Evolutionary conservation across 1,284 basidiomycete species (phyloP), one percentile per base, ranked within the genome.

Genomic region (Puccinia hordei): DNA sequence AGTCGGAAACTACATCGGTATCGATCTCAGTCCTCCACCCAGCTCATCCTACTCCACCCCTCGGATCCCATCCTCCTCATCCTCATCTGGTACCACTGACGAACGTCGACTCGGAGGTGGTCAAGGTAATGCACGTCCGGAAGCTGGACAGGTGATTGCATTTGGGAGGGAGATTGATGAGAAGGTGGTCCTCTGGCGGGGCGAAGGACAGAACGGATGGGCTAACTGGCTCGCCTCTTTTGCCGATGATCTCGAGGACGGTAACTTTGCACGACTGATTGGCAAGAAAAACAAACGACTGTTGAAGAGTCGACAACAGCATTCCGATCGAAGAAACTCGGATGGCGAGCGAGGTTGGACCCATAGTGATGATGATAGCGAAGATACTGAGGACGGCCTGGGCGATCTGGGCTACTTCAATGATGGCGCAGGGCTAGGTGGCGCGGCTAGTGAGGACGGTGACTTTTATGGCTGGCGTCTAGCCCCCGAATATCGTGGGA

Each of bases 91-190:
- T 22, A 8, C 22, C 27, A 73, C 65, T 65, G 63, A 65, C 41
- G 73, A 35, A 59, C 73, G n/a, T 46, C 63, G 44, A 27, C 8
- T 73, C 3, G 81, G 65, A 38, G 68, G 66, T 9, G 75, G 81
- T 4, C 81, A 81, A 76, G 73, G 73, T 53, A 49, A 74, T 10
- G 68, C 27, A 17, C 44, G 68, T 65, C 68, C 82, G 12, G 73
- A 69, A 1, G 88, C 90, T 72, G 97, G 96, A 4, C 96, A 99
- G 86, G 95, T 98, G 73, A 98, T 99, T 82, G 91, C 98, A 69
- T 99, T 98, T 86, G 96, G 96, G 17, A 90, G 96, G 74, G 96
- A 99, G 85, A 98, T 99, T 86, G 96, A 99, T 86, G 93, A 94
- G 35, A 99, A 99, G 86, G 93, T 98, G 57, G 96, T 98, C 46